Evolutionary conservation across 176 grass and related monocot species (phyloP), one percentile per base, ranked within the genome.

Genomic region (Alloteropsis semialata): DNA sequence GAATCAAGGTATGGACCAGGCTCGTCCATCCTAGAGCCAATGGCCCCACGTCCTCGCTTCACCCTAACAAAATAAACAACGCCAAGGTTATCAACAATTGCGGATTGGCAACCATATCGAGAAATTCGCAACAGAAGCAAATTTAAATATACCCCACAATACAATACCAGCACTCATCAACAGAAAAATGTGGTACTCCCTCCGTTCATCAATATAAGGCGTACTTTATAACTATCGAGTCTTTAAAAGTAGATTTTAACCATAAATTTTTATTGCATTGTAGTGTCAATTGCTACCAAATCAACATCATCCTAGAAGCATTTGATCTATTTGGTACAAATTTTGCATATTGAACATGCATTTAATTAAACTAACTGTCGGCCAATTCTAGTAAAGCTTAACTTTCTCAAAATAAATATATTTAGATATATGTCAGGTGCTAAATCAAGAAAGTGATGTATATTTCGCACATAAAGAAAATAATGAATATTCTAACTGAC

Each of bases 21-120:
- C 77, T 98, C 92, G 56, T 94, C 92, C 95, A 94, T 98, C 75
- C 95, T 89, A 68, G 92, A 94, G 75, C 95, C 95, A 81, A 98
- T 51, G 5, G 87, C 88, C n/a, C 95, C 95, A 64, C 95, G 84
- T 66, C 95, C 95, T 46, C 88, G 86, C 74, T 98, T 98, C 14
- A 72, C 82, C 78, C 95, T 98, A 80, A 22, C 25, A 87, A 69
- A 62, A 76, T 2, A 75, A 58, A 41, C 53, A 81, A 64, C 65
- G 80, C 8, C 77, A 22, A 5, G 29, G 42, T 57, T 46, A 59
- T 17, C 70, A 76, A 76, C 24, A 36, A 61, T 14, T 25, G 14
- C 3, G 8, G 54, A 69, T 30, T 50, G 0, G 0, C 30, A 38
- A 85, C 39, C 18, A 21, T 14, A 78, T 50, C 29, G 30, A 24